Percentiles rank a stretch among this genome's conserved stretches.
Conservation (phyloP, 2,329 filamentous ascomycete genomes). For the Pyrenochaeta sp. region DNA sequence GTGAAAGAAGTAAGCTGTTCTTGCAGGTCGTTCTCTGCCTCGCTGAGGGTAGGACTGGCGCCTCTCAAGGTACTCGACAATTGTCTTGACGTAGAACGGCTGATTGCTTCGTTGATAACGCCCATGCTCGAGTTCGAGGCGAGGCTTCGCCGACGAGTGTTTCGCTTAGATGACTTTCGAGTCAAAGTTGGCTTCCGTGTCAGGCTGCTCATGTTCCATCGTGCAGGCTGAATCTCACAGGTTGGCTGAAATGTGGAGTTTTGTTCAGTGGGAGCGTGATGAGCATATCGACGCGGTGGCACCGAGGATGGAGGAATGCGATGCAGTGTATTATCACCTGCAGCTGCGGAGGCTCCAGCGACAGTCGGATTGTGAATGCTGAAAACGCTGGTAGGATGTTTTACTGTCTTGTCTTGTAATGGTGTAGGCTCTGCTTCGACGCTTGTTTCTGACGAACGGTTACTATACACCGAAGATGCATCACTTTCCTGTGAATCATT, state of each 20-base stretch:
- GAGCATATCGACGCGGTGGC: conserved; percentile 35
- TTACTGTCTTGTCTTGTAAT: conserved; percentile 21
- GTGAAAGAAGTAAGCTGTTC: conserved; percentile 43
- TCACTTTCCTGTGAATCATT: conserved; percentile 48
- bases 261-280: conserved; percentile 29
- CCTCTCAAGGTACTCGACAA: conserved; percentile 11
- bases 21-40: conserved; percentile 54
- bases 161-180: conserved; percentile 32
- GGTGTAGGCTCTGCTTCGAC: conserved; percentile 39
- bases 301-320: conserved; percentile 22
- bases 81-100: conserved; percentile 27
- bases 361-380: conserved; percentile 24
- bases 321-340: conserved; percentile 18
- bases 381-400: conserved; percentile 26
- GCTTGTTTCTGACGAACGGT: conserved; percentile 51
- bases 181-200: conserved; percentile 22
- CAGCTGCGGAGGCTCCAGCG: conserved; percentile 34
- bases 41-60: conserved; percentile 56
- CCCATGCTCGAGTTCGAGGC: conserved; percentile 26
- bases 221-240: conserved; percentile 26
- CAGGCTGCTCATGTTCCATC: conserved; percentile 15
- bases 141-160: conserved; percentile 21
- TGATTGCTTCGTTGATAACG: conserved; percentile 33
- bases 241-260: conserved; percentile 37
- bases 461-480: conserved; percentile 51